These are phyloP conservation scores for Alnus rubra DNA, from an alignment of 306 rosid species.

Conservation along the genomic window DNA sequence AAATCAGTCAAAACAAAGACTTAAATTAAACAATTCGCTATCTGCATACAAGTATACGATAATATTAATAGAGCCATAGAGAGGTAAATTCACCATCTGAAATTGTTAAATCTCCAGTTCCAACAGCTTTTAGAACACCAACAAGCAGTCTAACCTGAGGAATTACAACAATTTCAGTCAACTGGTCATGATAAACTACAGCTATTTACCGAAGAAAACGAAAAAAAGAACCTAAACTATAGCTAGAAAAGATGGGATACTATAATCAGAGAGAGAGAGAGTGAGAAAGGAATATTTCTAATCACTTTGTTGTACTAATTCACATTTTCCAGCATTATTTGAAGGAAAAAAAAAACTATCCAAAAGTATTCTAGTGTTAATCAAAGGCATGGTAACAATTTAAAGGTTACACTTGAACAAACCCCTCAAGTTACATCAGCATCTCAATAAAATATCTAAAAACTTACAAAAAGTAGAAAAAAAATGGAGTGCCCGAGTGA, in stretches of 20 bases:
- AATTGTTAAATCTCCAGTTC: constrained; percentile 61
- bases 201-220: not conserved
- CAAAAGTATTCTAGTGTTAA: not conserved
- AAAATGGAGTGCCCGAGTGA: not conserved
- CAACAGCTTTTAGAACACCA: constrained; percentile 82
- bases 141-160: constrained; percentile 87
- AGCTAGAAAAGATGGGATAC: not conserved
- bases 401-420: not conserved
- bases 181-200: constrained; percentile 14
- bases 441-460: not conserved
- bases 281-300: not conserved
- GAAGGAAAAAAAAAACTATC: not conserved
- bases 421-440: not conserved
- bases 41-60: not conserved
- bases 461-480: not conserved
- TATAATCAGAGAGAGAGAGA: not conserved
- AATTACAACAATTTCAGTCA: constrained; percentile 3
- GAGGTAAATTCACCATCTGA: constrained; percentile 57
- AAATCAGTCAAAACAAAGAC: constrained; percentile 13
- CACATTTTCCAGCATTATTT: not conserved
- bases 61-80: constrained; percentile 4
- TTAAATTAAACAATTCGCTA: not conserved
- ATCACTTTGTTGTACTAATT: not conserved
- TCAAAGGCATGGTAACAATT: not conserved
- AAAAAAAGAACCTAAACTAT: not conserved